These are phyloP conservation scores for Globomyces sp. DNA, from an alignment of 371 early-diverging fungal genomes.

Conservation along the genomic window DNA sequence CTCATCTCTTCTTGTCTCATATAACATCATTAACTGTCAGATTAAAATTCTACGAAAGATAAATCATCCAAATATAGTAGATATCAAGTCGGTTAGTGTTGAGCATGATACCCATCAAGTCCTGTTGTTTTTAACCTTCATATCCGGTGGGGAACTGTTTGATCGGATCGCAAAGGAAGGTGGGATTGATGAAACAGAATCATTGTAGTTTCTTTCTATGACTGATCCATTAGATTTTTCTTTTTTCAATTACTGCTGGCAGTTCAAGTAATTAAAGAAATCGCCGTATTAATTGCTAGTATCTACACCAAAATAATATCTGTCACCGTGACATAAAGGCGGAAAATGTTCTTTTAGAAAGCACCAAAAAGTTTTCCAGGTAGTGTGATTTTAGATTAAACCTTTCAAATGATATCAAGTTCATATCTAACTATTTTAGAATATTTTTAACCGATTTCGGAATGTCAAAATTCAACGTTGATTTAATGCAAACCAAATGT, in stretches of 20 bases:
- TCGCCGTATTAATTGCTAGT: constrained; percentile 33
- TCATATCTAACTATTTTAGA: no score
- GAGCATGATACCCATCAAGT: not conserved
- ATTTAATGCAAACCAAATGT: constrained; percentile 6
- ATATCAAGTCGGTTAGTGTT: not conserved
- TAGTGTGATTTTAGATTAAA: no score
- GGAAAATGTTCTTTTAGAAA: constrained; percentile 86
- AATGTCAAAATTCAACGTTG: constrained; percentile 6
- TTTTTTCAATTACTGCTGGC: constrained; percentile 10
- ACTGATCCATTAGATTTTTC: not conserved
- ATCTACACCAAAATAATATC: constrained; percentile 91
- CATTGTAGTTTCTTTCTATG: not conserved
- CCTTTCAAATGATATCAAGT: no score
- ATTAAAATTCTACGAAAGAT: not conserved
- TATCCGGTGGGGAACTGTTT: constrained; percentile 6
- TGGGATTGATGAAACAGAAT: constrained; percentile 8
- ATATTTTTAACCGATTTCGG: constrained; percentile 5
- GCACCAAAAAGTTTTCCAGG: constrained; percentile 27
- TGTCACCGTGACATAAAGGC: constrained; percentile 69
- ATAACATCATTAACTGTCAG: not conserved
- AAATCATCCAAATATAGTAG: constrained; percentile 1
- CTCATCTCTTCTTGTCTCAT: no score
- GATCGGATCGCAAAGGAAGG: not conserved
- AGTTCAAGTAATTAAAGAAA: not conserved
- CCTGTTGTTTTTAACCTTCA: not conserved